Evolutionary conservation across 2,329 filamentous ascomycete species (phyloP), one percentile per base, ranked within the genome.

Genomic region (Fusarium burgessii): DNA sequence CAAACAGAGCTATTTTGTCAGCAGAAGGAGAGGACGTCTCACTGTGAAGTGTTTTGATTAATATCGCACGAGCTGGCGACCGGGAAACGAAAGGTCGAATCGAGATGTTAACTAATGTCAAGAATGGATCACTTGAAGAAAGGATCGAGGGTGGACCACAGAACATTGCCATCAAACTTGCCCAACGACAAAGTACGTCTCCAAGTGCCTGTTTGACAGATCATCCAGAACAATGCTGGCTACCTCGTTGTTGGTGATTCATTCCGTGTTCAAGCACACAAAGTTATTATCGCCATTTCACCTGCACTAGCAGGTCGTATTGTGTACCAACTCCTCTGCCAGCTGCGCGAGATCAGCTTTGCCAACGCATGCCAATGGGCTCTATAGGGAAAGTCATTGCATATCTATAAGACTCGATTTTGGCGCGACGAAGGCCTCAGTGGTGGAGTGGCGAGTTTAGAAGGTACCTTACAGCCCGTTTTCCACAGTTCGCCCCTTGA

Each of bases 251-350:
- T 23, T 0, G 29, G 29, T 0, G 29, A 35, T 13, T 23, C 10
- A 7, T 50, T 50, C 32, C n/a, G 11, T 3, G 11, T 50, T 10
- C 20, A 50, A 25, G 46, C 20, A 18, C 5, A 18, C 3, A 35
- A 23, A 2, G 46, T 50, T 8, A 18, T 23, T n/a, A 50, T 50
- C 20, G 15, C 46, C 3, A 35, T 50, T 0, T 20, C 46, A 0
- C 20, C 20, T 0, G 9, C 20, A 1, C 32, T 35, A 0, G 32
- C 47, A n/a, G 32, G 47, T 7, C n/a, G 20, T 2, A 15, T 50
- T 7, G n/a, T 50, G 5, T 50, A 50, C 20, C 12, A 27, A 13
- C 32, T 2, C 29, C 47, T 0, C 17, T 51, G 1, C 20, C 33
- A 0, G 23, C 46, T 0, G 7, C 46, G 0, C 47, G 23, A 11